Evolutionary conservation across 2,329 filamentous ascomycete species (phyloP).

Genomic region (Aspergillus spinulosporus): DNA sequence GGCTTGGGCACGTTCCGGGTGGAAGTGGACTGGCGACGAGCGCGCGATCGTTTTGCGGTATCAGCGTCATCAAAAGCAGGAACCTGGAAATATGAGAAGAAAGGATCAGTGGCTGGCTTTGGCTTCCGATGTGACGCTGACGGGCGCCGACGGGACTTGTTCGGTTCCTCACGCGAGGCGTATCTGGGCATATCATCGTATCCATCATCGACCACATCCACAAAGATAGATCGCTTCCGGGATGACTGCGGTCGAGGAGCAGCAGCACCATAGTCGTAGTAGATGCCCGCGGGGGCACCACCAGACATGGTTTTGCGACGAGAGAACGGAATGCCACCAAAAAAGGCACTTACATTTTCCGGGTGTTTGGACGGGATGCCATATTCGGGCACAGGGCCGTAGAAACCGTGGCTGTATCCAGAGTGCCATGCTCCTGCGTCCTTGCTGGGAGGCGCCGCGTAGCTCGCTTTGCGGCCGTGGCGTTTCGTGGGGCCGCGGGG

Average conservation of each 20-base stretch:
- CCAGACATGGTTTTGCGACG: conserved; percentile 52
- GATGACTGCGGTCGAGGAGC: conserved; percentile 35
- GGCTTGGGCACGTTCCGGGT: conserved; percentile 48
- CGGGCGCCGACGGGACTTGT: conserved; percentile 30
- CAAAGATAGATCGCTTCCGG: conserved; percentile 56
- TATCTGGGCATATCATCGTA: conserved; percentile 49
- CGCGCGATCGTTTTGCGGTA: conserved; percentile 49
- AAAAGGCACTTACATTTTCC: conserved; percentile 68
- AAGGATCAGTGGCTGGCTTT: conserved; percentile 50
- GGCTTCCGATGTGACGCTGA: conserved; percentile 42
- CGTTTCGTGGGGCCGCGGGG: conserved; percentile 47
- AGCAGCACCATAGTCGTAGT: conserved; percentile 19
- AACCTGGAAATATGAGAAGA: conserved; percentile 53
- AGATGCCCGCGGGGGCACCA: conserved; percentile 31
- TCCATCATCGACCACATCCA: conserved; percentile 58
- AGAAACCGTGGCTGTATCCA: conserved; percentile 49
- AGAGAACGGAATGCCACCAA: conserved; percentile 38
- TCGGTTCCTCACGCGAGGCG: conserved; percentile 48
- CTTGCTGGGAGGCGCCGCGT: conserved; percentile 43
- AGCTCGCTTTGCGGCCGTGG: conserved; percentile 60
- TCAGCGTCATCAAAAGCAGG: conserved; percentile 57
- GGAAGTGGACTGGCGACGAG: conserved; percentile 57
- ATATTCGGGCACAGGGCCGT: conserved; percentile 51
- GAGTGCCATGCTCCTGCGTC: conserved; percentile 46
- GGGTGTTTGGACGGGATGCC: conserved; percentile 54